Percentiles rank a stretch among this genome's conserved stretches.
Conservation (phyloP, 169 alveolate species). For the Theileria annulata region DNA sequence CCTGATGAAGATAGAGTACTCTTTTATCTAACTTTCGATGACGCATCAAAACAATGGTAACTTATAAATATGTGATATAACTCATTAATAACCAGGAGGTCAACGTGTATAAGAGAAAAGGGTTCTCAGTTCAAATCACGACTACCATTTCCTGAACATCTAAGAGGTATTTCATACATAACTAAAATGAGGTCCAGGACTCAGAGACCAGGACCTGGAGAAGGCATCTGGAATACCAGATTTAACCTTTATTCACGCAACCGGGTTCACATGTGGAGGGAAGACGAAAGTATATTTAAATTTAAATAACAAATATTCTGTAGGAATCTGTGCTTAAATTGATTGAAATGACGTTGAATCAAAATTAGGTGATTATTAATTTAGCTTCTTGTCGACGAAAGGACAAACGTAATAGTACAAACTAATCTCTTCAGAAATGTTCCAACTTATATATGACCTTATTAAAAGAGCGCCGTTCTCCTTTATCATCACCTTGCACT, state of each 20-base stretch:
- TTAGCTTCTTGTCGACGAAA: slow-evolving; percentile 19
- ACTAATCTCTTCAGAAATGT: slow-evolving; percentile 48
- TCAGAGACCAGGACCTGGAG: slow-evolving; percentile 65
- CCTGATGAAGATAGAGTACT: slow-evolving; percentile 53
- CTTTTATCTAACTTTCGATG: slow-evolving; percentile 57
- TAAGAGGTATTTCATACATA: slow-evolving; percentile 52
- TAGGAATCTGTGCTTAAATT: slow-evolving; percentile 57
- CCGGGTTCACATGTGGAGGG: slow-evolving; percentile 82
- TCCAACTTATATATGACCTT: slow-evolving; percentile 42
- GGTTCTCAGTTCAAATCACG: slow-evolving; percentile 68
- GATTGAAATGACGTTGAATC: slow-evolving; percentile 39
- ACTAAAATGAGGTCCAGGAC: slow-evolving; percentile 25
- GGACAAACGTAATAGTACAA: slow-evolving; percentile 65
- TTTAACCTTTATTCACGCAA: slow-evolving; percentile 72
- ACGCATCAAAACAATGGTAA: slow-evolving; percentile 52
- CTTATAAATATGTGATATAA: not conserved
- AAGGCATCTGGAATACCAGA: slow-evolving; percentile 72
- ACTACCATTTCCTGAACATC: slow-evolving; percentile 74
- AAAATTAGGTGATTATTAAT: not conserved
- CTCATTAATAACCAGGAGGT: slow-evolving; percentile 29
- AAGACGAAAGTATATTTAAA: slow-evolving; percentile 45
- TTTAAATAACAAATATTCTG: slow-evolving; percentile 28
- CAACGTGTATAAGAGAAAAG: slow-evolving; percentile 59
- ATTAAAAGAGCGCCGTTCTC: slow-evolving; percentile 63
- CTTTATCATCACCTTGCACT: slow-evolving; percentile 42